phyloP scores from a whole-genome alignment of 768 basidiomycete genomes.

The Mycena olivaceomarginata region DNA sequence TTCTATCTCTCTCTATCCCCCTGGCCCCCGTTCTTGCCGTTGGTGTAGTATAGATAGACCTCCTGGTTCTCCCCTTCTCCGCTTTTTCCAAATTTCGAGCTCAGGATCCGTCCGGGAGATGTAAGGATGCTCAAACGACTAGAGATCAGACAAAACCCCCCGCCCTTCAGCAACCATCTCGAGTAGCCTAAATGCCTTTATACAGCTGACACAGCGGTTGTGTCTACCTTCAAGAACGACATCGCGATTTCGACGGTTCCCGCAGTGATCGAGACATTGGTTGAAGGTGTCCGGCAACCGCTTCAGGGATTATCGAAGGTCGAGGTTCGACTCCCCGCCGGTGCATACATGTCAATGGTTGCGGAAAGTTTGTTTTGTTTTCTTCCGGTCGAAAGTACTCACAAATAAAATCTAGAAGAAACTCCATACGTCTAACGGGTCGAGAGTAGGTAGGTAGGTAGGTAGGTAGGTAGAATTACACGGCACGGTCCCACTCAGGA shows the following conservation, averaged over 20 bases:
- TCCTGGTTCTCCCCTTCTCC: too few species aligned
- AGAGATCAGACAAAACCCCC: background rate
- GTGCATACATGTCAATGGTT: too few species aligned
- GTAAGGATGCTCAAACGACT: background rate
- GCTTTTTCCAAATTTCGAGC: background rate
- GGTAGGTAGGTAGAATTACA: too few species aligned
- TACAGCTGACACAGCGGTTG: background rate
- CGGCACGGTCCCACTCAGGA: too few species aligned
- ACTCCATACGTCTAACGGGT: too few species aligned
- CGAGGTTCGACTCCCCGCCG: background rate
- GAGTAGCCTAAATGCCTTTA: conserved; percentile 5
- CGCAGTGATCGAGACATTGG: background rate
- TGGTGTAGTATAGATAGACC: too few species aligned
- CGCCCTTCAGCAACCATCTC: background rate
- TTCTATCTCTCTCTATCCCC: too few species aligned
- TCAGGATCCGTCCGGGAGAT: background rate
- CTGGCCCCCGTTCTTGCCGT: too few species aligned
- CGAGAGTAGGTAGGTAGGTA: too few species aligned
- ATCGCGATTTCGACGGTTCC: background rate
- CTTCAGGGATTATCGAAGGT: background rate
- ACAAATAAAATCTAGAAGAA: too few species aligned
- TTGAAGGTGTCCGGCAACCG: conserved; percentile 7
- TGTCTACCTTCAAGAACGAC: background rate
- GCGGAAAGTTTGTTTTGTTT: too few species aligned
- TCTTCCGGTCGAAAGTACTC: too few species aligned